Evolutionary conservation across 2,329 filamentous ascomycete species (phyloP), one percentile per base, ranked within the genome.

Genomic region (Alternaria sp.): DNA sequence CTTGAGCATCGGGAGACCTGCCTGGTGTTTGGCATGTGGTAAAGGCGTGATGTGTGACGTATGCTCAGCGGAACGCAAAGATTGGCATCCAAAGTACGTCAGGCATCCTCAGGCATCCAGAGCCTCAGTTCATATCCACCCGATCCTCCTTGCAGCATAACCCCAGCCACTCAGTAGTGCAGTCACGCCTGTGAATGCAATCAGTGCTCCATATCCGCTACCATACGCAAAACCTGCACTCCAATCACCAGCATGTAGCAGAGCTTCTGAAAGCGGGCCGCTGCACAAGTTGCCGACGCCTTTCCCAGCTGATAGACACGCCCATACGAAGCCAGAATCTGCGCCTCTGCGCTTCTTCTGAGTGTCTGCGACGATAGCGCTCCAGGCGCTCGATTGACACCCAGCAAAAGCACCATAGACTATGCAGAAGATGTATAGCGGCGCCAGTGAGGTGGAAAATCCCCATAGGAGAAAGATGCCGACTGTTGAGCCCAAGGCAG

Each of bases 261-360:
- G 65, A 14, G 74, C 79, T 67, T 85, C 84, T 49, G 83, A 85
- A 43, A 86, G 69, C 0, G 85, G 85, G 3, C 85, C 85, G 60
- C 79, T 81, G 10, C 82, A 79, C 10, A 87, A 73, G 68, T 82
- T 84, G 4, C 85, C 84, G 20, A 86, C 78, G 0, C 85, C 85
- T 45, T 83, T 82, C 0, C 84, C 84, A 9, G 81, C 81, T 10
- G 80, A 80, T 54, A 86, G 74, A 14, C 82, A 77, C 0, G 80
- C 81, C 58, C 86, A 83, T 1, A 85, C 78, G 63, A 86, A 81
- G 0, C 82, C 81, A 4, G 81, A 74, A 44, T 86, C 84, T n/a
- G 74, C 73, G 11, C 68, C 66, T 34, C 58, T 62, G 16, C 79
- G 74, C 46, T 74, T 76, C 40, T 74, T 70, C 52, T 76, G 73